These are phyloP conservation scores for Eutrema japonicum DNA, from an alignment of 345 rosid genomes.

Conservation along the genomic window DNA sequence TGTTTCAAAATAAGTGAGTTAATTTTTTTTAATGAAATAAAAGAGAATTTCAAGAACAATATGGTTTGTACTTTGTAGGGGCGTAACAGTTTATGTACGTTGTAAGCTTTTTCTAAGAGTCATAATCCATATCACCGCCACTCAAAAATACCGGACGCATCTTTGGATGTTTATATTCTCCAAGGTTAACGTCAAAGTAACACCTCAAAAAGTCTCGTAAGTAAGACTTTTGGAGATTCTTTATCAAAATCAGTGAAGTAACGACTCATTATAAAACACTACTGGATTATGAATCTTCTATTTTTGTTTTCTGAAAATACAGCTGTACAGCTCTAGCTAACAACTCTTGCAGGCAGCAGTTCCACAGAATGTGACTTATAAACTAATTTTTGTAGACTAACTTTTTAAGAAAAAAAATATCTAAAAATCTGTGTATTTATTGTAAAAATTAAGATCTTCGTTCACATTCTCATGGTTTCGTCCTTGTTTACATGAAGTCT, in stretches of 20 bases:
- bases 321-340: conserved; percentile 28
- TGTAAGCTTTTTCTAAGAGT: background rate
- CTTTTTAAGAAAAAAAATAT: background rate
- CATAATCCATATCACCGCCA: conserved; percentile 12
- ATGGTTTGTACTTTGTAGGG: too few species aligned
- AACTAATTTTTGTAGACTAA: conserved; percentile 16
- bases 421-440: background rate
- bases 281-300: background rate
- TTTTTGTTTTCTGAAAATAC: background rate
- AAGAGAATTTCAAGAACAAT: background rate
- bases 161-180: conserved; percentile 2
- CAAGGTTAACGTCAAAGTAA: conserved; percentile 25
- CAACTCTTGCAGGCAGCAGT: conserved; percentile 17
- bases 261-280: conserved; percentile 23
- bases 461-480: conserved; percentile 9
- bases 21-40: conserved; percentile 8
- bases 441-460: background rate
- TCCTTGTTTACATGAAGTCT: conserved; percentile 7
- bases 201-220: conserved; percentile 9
- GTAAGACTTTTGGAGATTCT: conserved; percentile 21
- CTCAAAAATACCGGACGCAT: conserved; percentile 5
- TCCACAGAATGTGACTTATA: conserved; percentile 19
- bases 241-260: conserved; percentile 36
- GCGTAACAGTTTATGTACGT: background rate
- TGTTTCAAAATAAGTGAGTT: background rate